These are phyloP conservation scores for Pyricularia pennisetigena DNA, from an alignment of 2,329 filamentous ascomycete genomes.

Conservation along the genomic window DNA sequence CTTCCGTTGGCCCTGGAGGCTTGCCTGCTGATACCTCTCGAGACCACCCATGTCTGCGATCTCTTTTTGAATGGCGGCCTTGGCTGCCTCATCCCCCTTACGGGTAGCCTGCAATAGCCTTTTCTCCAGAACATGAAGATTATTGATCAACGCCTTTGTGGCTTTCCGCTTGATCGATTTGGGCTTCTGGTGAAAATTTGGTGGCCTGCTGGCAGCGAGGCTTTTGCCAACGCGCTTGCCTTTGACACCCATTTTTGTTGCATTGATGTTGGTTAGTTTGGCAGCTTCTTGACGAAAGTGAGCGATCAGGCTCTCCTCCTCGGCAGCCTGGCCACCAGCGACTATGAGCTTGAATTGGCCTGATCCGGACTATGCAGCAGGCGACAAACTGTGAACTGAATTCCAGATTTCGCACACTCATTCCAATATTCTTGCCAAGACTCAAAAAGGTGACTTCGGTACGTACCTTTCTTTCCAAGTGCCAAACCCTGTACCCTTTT, in stretches of 20 bases:
- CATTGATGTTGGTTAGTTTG: background rate
- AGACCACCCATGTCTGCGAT: constrained; percentile 51
- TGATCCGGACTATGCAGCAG: background rate
- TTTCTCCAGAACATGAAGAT: constrained; percentile 57
- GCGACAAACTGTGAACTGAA: background rate
- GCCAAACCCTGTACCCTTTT: background rate
- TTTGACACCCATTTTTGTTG: constrained; percentile 34
- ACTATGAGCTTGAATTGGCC: background rate
- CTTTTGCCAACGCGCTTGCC: constrained; percentile 31
- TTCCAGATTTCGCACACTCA: background rate
- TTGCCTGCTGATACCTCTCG: constrained; percentile 55
- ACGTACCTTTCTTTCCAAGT: background rate
- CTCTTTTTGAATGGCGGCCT: constrained; percentile 36
- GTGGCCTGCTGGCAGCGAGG: constrained; percentile 44
- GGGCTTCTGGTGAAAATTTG: constrained; percentile 35
- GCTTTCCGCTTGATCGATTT: constrained; percentile 55
- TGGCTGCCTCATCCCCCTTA: constrained; percentile 40
- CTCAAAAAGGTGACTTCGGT: background rate
- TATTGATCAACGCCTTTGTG: constrained; percentile 54
- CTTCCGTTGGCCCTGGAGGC: constrained; percentile 55
- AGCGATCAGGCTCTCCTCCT: background rate
- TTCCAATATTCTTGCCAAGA: background rate
- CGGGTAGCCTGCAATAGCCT: constrained; percentile 43
- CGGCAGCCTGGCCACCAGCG: background rate
- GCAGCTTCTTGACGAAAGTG: background rate